Evolutionary conservation across 2,329 filamentous ascomycete genomes (phyloP).

Genomic region (Sphaerostilbella broomeana): DNA sequence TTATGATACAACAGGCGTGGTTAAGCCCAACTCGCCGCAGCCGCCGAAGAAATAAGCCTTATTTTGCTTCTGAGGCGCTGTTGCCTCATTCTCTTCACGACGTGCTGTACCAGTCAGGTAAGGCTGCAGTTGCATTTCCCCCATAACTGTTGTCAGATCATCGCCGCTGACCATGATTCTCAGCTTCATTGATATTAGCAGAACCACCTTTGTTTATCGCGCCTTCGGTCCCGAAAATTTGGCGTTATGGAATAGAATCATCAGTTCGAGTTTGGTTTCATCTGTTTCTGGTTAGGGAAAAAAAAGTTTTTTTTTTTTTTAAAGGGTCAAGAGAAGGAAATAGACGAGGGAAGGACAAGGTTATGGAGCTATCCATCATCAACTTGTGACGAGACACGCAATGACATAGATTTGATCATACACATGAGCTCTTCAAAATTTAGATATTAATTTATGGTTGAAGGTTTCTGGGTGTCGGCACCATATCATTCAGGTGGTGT

Average conservation of each 20-base stretch:
- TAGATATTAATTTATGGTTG: constrained; percentile 12
- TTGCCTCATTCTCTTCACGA: constrained; percentile 5
- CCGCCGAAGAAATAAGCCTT: constrained; percentile 26
- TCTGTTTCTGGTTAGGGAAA: constrained; percentile 4
- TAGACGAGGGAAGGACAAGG: constrained; percentile 11
- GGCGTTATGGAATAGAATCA: constrained; percentile 2
- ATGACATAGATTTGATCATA: constrained; percentile 13
- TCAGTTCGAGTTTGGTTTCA: constrained; percentile 5
- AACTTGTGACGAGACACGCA: constrained; percentile 8
- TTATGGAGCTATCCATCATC: constrained; percentile 11
- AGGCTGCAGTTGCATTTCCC: neutral
- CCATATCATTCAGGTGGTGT: constrained; percentile 1
- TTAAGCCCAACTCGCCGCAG: constrained; percentile 31
- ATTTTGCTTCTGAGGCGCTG: constrained; percentile 1
- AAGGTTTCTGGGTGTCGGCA: too few relatives aligned
- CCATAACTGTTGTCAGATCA: neutral
- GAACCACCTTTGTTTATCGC: too few relatives aligned
- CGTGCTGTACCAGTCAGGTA: constrained; percentile 13
- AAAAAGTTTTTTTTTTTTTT: too few relatives aligned
- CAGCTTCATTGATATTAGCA: constrained; percentile 7
- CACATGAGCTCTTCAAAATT: constrained; percentile 13
- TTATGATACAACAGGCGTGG: constrained; percentile 33
- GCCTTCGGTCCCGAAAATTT: constrained; percentile 4
- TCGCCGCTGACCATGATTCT: constrained; percentile 1
- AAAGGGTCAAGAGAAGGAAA: constrained; percentile 10